phyloP scores from a whole-genome alignment of 768 basidiomycete genomes.

The Kwoniella sp. region DNA sequence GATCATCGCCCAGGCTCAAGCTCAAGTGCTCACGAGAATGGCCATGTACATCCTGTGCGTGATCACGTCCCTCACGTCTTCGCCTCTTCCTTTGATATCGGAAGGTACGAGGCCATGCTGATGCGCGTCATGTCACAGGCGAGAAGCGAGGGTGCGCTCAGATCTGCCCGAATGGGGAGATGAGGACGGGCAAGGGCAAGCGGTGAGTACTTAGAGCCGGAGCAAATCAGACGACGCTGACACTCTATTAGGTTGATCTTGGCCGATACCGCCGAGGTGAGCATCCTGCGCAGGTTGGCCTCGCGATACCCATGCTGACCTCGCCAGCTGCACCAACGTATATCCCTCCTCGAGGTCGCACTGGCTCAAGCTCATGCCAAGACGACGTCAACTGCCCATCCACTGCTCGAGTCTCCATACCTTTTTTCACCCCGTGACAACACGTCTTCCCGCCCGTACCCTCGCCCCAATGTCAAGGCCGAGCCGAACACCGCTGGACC shows the following conservation, averaged over 20 bases:
- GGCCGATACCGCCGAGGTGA: conserved; percentile 43
- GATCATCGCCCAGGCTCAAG: conserved; percentile 33
- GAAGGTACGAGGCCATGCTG: not conserved
- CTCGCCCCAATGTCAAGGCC: conserved; percentile 5
- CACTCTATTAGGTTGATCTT: conserved; percentile 34
- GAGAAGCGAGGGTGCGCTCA: conserved; percentile 44
- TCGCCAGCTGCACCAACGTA: conserved; percentile 42
- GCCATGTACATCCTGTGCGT: conserved; percentile 47
- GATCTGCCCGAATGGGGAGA: conserved; percentile 46
- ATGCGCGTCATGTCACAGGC: conserved; percentile 11
- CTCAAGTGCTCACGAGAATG: conserved; percentile 46
- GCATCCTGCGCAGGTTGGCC: not conserved
- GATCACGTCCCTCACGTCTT: not conserved
- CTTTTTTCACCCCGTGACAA: conserved; percentile 35
- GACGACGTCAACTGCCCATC: conserved; percentile 28
- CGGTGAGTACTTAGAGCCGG: conserved; percentile 18
- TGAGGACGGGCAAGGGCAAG: conserved; percentile 44
- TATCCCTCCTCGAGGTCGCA: conserved; percentile 43
- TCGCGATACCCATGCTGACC: conserved; percentile 6
- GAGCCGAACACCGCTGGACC: conserved; percentile 1
- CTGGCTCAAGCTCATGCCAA: conserved; percentile 40
- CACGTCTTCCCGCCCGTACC: conserved; percentile 5
- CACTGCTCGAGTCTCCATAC: conserved; percentile 38
- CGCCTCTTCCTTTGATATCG: not conserved
- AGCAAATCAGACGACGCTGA: not conserved